Evolutionary conservation across 352 stramenopile species (phyloP).

Genomic region (Vaucheria bursata): DNA sequence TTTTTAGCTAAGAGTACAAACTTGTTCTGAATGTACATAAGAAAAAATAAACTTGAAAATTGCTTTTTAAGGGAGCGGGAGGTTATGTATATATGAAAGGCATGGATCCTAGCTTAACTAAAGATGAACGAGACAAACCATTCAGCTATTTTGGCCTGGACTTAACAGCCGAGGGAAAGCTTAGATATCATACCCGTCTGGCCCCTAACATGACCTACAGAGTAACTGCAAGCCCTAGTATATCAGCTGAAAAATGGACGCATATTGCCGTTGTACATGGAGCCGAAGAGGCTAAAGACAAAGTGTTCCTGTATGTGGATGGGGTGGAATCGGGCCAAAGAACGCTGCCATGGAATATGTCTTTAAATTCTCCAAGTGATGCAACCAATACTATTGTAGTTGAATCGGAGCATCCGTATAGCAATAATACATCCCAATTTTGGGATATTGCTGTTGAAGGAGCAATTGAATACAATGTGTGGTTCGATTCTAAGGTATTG

Average conservation of each 20-base stretch:
- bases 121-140: not conserved
- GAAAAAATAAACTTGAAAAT: too few relatives aligned
- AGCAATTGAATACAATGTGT: not conserved
- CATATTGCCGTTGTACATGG: slow-evolving; percentile 37
- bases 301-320: slow-evolving; percentile 36
- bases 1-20: too few relatives aligned
- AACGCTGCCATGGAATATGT: slow-evolving; percentile 26
- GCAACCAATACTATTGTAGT: slow-evolving; percentile 14
- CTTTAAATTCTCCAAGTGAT: not conserved
- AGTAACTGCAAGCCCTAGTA: not conserved
- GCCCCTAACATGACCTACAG: not conserved
- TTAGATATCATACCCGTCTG: not conserved
- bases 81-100: not conserved
- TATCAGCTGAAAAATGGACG: slow-evolving; percentile 32
- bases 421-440: slow-evolving; percentile 54
- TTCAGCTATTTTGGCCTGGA: not conserved
- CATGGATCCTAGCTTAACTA: not conserved
- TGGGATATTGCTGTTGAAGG: slow-evolving; percentile 11
- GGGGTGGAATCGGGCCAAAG: slow-evolving; percentile 15
- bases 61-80: not conserved
- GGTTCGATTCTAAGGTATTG: not conserved
- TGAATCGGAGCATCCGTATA: slow-evolving; percentile 69
- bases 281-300: not conserved
- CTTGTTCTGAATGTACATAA: too few relatives aligned
- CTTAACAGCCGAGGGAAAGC: not conserved